Evolutionary conservation across 306 rosid species (phyloP).

Genomic region (Styphnolobium japonicum): DNA sequence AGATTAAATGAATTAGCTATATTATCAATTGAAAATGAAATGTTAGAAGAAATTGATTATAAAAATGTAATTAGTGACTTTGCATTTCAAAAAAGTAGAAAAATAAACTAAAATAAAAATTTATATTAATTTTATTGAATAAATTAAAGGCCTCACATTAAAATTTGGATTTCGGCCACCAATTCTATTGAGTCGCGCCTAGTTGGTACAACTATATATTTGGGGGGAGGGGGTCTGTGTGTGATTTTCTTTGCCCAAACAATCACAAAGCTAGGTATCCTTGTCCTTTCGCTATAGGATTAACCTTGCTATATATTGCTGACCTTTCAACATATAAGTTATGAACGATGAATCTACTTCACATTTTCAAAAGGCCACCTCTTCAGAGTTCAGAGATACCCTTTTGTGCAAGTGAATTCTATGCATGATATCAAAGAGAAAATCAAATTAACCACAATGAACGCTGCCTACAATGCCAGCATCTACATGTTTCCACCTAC

Average conservation of each 20-base stretch:
- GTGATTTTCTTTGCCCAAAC: background rate
- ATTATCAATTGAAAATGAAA: no score
- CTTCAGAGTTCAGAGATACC: background rate
- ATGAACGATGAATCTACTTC: background rate
- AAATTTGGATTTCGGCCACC: no score
- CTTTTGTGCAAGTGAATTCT: background rate
- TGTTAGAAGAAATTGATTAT: no score
- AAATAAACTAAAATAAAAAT: no score
- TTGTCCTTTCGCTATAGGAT: slow-evolving; percentile 17
- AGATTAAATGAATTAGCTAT: no score
- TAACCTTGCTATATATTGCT: background rate
- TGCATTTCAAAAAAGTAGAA: no score
- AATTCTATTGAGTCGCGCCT: no score
- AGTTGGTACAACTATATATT: slow-evolving; percentile 19
- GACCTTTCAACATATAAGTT: background rate
- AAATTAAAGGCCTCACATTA: no score
- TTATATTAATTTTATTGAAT: no score
- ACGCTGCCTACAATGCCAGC: background rate
- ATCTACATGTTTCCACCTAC: background rate
- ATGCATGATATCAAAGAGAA: background rate
- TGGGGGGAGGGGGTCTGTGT: background rate
- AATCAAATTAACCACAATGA: background rate
- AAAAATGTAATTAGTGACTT: no score
- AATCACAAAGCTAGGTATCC: background rate
- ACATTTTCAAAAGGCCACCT: slow-evolving; percentile 16